Percentiles rank a stretch among this genome's conserved stretches.
These are phyloP conservation scores for Candida arabinofermentans DNA, from an alignment of 805 yeast genomes.

Conservation along the genomic window DNA sequence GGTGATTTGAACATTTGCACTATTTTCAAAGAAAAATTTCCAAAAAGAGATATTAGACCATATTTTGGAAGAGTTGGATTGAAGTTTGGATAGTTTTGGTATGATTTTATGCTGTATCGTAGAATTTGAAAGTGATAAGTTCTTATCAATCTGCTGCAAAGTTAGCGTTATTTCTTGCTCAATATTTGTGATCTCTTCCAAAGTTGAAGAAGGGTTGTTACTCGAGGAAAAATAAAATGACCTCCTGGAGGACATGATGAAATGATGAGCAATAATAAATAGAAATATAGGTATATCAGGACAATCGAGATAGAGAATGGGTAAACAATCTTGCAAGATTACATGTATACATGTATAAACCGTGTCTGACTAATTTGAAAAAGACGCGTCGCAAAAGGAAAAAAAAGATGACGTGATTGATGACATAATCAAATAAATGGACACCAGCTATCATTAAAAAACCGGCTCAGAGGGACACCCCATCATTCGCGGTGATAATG, in stretches of 20 bases:
- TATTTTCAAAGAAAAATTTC: conserved; percentile 67
- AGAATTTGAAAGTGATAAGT: conserved; percentile 63
- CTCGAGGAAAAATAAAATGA: conserved; percentile 29
- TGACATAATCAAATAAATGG: too few species aligned
- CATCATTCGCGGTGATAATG: background rate
- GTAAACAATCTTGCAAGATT: too few species aligned
- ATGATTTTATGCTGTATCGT: conserved; percentile 63
- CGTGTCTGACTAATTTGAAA: too few species aligned
- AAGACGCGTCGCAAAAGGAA: background rate
- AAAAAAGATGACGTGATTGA: too few species aligned
- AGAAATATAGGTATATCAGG: background rate
- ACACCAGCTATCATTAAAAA: too few species aligned
- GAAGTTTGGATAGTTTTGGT: conserved; percentile 63
- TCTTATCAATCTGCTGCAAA: conserved; percentile 74
- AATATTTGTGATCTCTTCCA: conserved; percentile 52
- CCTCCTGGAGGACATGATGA: conserved; percentile 14
- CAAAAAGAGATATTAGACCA: conserved; percentile 70
- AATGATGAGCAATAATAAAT: background rate
- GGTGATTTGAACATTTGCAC: conserved; percentile 30
- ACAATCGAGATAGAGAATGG: background rate
- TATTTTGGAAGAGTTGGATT: conserved; percentile 51
- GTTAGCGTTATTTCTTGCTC: conserved; percentile 78
- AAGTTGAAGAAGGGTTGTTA: conserved; percentile 4
- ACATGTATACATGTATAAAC: too few species aligned
- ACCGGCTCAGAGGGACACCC: background rate